Percentiles rank a stretch among this genome's conserved stretches.
Conservation (phyloP, 169 alveolate species). For the Plasmodium ovale region DNA sequence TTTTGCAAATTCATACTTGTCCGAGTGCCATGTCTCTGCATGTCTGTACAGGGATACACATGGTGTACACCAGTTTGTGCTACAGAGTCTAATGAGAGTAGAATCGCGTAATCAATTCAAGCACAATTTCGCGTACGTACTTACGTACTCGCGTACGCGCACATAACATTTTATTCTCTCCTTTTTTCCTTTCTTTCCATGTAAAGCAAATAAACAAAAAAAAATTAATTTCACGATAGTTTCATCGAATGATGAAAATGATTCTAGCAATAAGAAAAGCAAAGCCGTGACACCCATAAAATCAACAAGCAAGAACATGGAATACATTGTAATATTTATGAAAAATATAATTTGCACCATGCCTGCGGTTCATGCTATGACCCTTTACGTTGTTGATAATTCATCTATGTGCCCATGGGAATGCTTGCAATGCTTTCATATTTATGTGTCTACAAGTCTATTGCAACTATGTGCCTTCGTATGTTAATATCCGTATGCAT, state of each 20-base stretch:
- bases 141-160: slow-evolving; percentile 10
- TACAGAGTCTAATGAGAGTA: too few species aligned
- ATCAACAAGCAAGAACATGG: slow-evolving; percentile 19
- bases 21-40: not conserved
- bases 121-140: not conserved
- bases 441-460: not conserved
- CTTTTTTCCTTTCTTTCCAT: not conserved
- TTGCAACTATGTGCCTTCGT: slow-evolving; percentile 13
- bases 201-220: slow-evolving; percentile 43
- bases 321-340: slow-evolving; percentile 61
- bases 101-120: too few species aligned
- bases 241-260: slow-evolving; percentile 51
- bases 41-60: too few species aligned
- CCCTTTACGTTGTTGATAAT: not conserved
- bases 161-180: not conserved
- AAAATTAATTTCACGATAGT: slow-evolving; percentile 49
- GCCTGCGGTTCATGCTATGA: not conserved
- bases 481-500: not conserved
- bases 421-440: not conserved
- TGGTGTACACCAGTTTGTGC: not conserved
- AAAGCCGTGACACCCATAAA: slow-evolving; percentile 41
- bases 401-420: not conserved
- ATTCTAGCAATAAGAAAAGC: slow-evolving; percentile 35
- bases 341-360: too few species aligned
- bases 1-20: not conserved